Percentiles rank a stretch among this genome's conserved stretches.
Conservation (phyloP, 106 monocot species). For the Agapanthus africanus region DNA sequence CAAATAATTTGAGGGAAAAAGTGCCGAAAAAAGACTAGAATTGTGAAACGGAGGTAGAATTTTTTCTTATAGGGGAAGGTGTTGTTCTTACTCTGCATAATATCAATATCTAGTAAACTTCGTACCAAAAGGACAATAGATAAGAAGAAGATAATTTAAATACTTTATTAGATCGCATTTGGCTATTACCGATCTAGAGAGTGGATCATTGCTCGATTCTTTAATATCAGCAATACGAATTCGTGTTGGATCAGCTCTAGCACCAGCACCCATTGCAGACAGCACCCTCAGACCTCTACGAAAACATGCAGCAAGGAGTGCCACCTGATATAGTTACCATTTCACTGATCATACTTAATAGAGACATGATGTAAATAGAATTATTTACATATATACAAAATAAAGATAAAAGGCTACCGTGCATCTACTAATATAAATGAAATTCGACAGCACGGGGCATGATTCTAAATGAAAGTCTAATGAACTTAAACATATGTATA, state of each 20-base stretch:
- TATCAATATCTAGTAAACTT: background rate
- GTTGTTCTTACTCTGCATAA: background rate
- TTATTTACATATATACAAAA: background rate
- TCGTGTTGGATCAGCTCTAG: conserved; percentile 95
- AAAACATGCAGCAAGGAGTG: conserved; percentile 91
- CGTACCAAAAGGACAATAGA: background rate
- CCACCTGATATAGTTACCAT: conserved; percentile 41
- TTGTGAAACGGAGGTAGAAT: too few species aligned
- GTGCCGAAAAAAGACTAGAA: too few species aligned
- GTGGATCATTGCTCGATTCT: conserved; percentile 93
- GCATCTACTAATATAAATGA: background rate
- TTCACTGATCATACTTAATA: background rate
- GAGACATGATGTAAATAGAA: background rate
- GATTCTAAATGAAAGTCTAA: background rate
- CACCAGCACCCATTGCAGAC: conserved; percentile 97
- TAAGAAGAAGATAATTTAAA: too few species aligned
- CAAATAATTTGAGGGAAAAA: too few species aligned
- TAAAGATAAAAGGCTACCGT: background rate
- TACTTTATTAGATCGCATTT: too few species aligned
- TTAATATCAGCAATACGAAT: conserved; percentile 90
- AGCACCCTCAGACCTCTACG: conserved; percentile 73
- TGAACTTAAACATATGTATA: background rate
- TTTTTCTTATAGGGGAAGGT: background rate
- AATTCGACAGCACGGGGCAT: background rate
- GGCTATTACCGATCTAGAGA: conserved; percentile 71